These are phyloP conservation scores for Pseudocercospora vitis DNA, from an alignment of 2,329 filamentous ascomycete species.

Conservation along the genomic window DNA sequence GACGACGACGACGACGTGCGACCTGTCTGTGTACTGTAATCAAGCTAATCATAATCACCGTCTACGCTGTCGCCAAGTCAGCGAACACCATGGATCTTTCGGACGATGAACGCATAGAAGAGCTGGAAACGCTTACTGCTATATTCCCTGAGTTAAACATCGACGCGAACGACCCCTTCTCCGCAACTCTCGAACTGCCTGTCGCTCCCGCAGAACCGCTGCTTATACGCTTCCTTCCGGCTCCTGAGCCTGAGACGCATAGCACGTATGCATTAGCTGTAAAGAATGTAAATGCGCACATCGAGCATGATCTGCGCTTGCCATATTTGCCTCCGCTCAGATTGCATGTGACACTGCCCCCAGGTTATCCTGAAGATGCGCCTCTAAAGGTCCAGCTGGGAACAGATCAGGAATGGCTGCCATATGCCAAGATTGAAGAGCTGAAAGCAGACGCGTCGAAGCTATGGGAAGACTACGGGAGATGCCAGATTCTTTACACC, in stretches of 20 bases:
- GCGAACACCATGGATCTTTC: constrained; percentile 19
- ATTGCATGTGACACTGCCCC: constrained; percentile 54
- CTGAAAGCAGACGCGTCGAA: constrained; percentile 50
- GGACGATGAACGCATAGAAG: constrained; percentile 59
- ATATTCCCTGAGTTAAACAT: constrained; percentile 62
- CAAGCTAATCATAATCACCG: not conserved
- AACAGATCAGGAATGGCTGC: constrained; percentile 56
- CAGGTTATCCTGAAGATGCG: constrained; percentile 55
- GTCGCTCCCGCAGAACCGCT: constrained; percentile 57
- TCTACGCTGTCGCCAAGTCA: not conserved
- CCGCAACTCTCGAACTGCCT: constrained; percentile 56
- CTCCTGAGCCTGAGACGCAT: not conserved
- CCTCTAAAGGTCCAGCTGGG: constrained; percentile 53
- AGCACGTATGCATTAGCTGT: constrained; percentile 15
- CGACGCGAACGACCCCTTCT: constrained; percentile 48
- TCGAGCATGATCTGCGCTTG: constrained; percentile 48
- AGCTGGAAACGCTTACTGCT: constrained; percentile 59
- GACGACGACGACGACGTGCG: constrained; percentile 19
- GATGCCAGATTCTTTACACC: constrained; percentile 56
- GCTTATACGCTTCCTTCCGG: constrained; percentile 37
- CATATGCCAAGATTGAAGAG: constrained; percentile 44
- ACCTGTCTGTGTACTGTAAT: constrained; percentile 14
- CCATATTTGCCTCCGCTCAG: constrained; percentile 58
- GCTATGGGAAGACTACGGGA: constrained; percentile 62
- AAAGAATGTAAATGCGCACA: constrained; percentile 14